Percentiles rank a stretch among this genome's conserved stretches.
These are phyloP conservation scores for Suillus subaureus DNA, from an alignment of 768 basidiomycete genomes.

Conservation along the genomic window DNA sequence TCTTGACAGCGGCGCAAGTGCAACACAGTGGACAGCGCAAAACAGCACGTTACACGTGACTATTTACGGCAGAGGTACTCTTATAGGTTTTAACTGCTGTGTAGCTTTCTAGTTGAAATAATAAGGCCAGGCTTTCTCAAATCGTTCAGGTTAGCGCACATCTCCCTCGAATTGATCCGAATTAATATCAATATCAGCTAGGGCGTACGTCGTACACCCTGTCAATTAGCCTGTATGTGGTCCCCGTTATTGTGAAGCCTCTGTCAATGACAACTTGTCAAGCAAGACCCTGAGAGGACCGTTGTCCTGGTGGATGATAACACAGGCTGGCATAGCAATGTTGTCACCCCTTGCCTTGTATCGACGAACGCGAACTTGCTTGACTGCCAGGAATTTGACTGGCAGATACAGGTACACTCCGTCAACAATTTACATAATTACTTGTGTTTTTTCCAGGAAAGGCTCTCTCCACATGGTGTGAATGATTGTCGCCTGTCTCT, in stretches of 20 bases:
- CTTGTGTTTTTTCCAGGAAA: too few relatives aligned
- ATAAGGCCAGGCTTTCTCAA: background rate
- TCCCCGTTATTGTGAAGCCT: background rate
- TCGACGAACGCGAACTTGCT: background rate
- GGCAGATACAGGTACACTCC: too few relatives aligned
- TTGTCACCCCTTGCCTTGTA: background rate
- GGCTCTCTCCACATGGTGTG: too few relatives aligned
- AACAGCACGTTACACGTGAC: conserved; percentile 4
- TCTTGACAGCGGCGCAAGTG: conserved; percentile 7
- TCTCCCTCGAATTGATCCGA: background rate
- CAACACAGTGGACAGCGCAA: background rate
- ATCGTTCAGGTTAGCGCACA: background rate
- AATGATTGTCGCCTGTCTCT: too few relatives aligned
- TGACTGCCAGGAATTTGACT: background rate
- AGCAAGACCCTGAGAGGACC: background rate
- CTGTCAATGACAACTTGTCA: background rate
- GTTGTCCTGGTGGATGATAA: background rate
- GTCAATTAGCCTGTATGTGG: background rate
- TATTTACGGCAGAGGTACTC: background rate
- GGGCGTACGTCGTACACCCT: background rate
- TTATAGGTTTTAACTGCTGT: too few relatives aligned
- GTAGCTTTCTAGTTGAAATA: background rate
- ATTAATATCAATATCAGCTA: background rate
- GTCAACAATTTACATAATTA: too few relatives aligned
- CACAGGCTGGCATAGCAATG: background rate